Percentiles rank a stretch among this genome's conserved stretches.
phyloP scores from a whole-genome alignment of 495 filamentous ascomycete genomes.

The Podospora conica region DNA sequence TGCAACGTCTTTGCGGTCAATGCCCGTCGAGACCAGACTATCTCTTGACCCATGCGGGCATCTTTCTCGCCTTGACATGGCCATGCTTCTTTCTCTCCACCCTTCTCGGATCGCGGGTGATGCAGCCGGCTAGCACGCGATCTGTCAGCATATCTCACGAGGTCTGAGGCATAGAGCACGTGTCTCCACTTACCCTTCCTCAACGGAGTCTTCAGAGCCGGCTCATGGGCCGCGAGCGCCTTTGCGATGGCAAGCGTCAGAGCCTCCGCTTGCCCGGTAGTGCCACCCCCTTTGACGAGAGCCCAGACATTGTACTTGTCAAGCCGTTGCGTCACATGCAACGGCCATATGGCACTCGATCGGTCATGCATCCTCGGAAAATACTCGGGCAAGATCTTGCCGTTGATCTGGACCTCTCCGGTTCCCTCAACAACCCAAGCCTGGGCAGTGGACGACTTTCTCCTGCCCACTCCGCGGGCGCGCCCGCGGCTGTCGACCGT shows the following conservation, averaged over 20 bases:
- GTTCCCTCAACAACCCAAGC: slow-evolving; percentile 87
- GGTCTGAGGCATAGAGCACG: slow-evolving; percentile 1
- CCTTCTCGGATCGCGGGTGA: slow-evolving; percentile 83
- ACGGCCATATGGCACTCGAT: slow-evolving; percentile 87
- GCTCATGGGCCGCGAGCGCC: slow-evolving; percentile 84
- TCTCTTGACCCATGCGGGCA: slow-evolving; percentile 96
- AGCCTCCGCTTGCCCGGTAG: slow-evolving; percentile 92
- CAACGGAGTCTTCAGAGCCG: slow-evolving; percentile 77
- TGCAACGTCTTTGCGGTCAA: slow-evolving; percentile 15
- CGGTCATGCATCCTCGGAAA: slow-evolving; percentile 90
- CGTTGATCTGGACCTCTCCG: slow-evolving; percentile 85
- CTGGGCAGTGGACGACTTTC: slow-evolving; percentile 78
- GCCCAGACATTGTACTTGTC: slow-evolving; percentile 98
- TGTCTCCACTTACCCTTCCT: slow-evolving; percentile 66
- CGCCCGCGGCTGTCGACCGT: slow-evolving; percentile 67
- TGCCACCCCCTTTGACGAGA: slow-evolving; percentile 73
- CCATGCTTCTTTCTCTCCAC: slow-evolving; percentile 99
- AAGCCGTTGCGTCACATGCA: slow-evolving; percentile 72
- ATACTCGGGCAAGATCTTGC: slow-evolving; percentile 65
- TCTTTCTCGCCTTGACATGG: slow-evolving; percentile 92
- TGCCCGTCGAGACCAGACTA: slow-evolving; percentile 30
- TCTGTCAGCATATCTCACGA: slow-evolving; percentile 18
- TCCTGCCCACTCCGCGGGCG: slow-evolving; percentile 68
- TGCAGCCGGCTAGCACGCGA: slow-evolving; percentile 64
- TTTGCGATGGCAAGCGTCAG: slow-evolving; percentile 88